Base-by-base conservation (phyloP, 148 eudicot genomes). In the Tetragonia tetragonoides region DNA sequence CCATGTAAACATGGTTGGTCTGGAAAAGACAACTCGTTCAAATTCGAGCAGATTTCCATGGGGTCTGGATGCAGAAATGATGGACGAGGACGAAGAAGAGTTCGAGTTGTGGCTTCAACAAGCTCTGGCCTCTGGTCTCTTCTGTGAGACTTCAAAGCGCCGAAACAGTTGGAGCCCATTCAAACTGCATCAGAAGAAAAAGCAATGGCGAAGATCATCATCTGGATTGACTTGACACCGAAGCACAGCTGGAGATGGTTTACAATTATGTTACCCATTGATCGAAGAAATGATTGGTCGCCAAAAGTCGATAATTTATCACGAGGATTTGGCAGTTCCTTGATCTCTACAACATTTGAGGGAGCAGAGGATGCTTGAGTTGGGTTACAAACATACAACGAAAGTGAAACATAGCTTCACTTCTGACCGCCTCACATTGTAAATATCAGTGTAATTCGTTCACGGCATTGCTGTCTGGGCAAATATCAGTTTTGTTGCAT, bases 1-100 rank as follows among this genome's bases (percentile, higher is more conserved):
- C 80, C 99, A 93, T 68, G 99, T 95, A 73, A 95, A 95, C 92
- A 93, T 95, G 97, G 97, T 93, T 79, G 99, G 97, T 44, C 82
- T 93, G 72, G 99, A 91, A 82, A 93, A 89, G 79, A 85, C 93
- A 40, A 81, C 79, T 49, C 96, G 97, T 71, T 93, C 99, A 65
- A 90, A 86, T 74, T 93, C 99, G 56, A 89, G 92, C 83, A 86
- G 97, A 82, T 95, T 87, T 68, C 97, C 90, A 56, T 93, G 97
- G 97, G 97, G 92, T 80, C 86, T 93, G 76, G 97, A 93, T 85
- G 94, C 94, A 23, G 97, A 93, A 76, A 90, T 90, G 93, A 88
- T 82, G 82, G 91, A 92, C 68, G 97, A 90, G 82, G 99, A 93
- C 39, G 91, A 92, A 81, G 97, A 93, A 66, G 87, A 85, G 67